Percentiles rank a stretch among this genome's conserved stretches.
These are phyloP conservation scores for Cronartium quercuum DNA, from an alignment of 1,284 basidiomycete species.

Conservation along the genomic window DNA sequence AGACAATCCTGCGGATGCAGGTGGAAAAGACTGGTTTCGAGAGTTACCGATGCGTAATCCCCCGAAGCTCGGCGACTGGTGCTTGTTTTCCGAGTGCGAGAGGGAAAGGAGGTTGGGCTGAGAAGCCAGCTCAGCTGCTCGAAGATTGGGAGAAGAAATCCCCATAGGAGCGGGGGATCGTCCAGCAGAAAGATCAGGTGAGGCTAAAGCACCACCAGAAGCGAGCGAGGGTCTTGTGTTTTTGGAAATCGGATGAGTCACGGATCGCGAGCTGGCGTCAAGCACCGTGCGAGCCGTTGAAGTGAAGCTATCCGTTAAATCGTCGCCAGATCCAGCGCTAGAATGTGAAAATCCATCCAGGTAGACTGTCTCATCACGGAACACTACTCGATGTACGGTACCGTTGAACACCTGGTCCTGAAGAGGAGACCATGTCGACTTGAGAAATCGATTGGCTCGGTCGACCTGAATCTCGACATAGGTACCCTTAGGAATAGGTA, in stretches of 20 bases:
- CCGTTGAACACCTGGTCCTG: constrained; percentile 59
- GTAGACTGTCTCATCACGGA: constrained; percentile 85
- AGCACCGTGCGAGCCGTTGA: not conserved
- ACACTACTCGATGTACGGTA: constrained; percentile 79
- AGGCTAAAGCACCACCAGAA: constrained; percentile 14
- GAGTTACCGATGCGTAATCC: constrained; percentile 42
- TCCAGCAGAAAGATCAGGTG: constrained; percentile 45
- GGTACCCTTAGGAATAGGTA: constrained; percentile 65
- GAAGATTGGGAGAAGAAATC: constrained; percentile 23
- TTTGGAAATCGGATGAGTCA: not conserved
- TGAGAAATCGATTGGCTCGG: constrained; percentile 61
- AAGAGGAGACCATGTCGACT: constrained; percentile 74
- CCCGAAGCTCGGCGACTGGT: not conserved
- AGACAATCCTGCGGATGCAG: constrained; percentile 55
- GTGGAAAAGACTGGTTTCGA: constrained; percentile 43
- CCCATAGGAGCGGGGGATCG: constrained; percentile 33
- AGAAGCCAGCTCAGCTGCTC: constrained; percentile 38
- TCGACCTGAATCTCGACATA: constrained; percentile 89
- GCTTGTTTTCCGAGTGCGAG: not conserved
- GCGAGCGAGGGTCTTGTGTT: constrained; percentile 50
- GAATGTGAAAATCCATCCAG: constrained; percentile 74
- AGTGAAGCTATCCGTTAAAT: constrained; percentile 44
- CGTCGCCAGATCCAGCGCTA: constrained; percentile 69
- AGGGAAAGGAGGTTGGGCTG: constrained; percentile 7
- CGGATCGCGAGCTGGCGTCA: not conserved